These are phyloP conservation scores for Phytomonas sp. DNA, from an alignment of 208 protist species.

Conservation along the genomic window DNA sequence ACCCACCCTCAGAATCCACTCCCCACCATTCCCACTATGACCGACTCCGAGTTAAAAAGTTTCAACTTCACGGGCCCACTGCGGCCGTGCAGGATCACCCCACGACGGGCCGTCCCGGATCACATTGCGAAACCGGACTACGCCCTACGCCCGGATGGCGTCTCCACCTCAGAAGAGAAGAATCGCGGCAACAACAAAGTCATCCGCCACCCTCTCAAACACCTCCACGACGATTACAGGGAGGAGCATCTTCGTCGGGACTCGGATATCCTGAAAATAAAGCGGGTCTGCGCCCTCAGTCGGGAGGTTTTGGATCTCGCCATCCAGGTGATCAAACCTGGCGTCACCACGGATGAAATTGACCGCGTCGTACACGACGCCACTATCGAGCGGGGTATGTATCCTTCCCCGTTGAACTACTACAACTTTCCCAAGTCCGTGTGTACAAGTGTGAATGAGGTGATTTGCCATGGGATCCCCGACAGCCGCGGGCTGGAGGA, in stretches of 20 bases:
- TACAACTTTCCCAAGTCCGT: constrained; percentile 97
- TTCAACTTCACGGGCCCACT: constrained; percentile 83
- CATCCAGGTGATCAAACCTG: constrained; percentile 74
- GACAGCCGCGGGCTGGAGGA: constrained; percentile 90
- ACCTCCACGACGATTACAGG: constrained; percentile 64
- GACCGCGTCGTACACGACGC: constrained; percentile 92
- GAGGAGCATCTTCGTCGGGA: constrained; percentile 67
- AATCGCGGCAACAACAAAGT: constrained; percentile 56
- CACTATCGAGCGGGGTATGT: constrained; percentile 87
- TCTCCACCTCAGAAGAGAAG: constrained; percentile 64
- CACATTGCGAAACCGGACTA: constrained; percentile 79
- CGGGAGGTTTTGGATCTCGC: constrained; percentile 95
- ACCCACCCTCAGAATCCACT: constrained; percentile 37
- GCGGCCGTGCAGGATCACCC: constrained; percentile 79
- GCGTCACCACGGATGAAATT: constrained; percentile 97
- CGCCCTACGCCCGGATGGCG: constrained; percentile 74
- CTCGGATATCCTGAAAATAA: constrained; percentile 81
- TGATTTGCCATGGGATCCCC: constrained; percentile 96
- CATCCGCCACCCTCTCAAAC: constrained; percentile 65
- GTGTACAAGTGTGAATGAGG: constrained; percentile 94
- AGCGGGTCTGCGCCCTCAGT: constrained; percentile 78
- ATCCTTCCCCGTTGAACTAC: constrained; percentile 98
- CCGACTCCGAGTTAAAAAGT: constrained; percentile 35
- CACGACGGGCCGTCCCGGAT: constrained; percentile 63
- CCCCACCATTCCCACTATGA: constrained; percentile 87